Conservation (phyloP, 2,329 filamentous ascomycete species). For the Thielaviopsis populi region DNA sequence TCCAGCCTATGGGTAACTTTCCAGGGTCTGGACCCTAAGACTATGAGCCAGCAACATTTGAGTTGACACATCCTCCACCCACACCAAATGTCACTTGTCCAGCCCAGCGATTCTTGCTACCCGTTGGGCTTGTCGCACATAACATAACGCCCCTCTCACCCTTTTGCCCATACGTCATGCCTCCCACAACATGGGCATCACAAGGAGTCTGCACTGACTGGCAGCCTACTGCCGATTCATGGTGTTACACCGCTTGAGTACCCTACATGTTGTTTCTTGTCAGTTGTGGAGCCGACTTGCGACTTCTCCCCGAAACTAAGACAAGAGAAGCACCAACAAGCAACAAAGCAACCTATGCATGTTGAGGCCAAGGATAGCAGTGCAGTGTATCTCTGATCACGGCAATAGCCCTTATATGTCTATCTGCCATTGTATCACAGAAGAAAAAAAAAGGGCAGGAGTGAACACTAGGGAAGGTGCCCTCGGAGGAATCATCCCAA, state of each 20-base stretch:
- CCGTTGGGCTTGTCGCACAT: neutral
- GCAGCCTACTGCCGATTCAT: neutral
- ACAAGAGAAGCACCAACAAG: too few relatives aligned
- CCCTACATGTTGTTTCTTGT: neutral
- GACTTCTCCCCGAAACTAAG: too few relatives aligned
- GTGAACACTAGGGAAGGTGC: neutral
- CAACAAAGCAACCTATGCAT: too few relatives aligned
- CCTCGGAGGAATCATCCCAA: neutral
- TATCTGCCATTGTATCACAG: neutral
- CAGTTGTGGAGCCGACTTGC: neutral
- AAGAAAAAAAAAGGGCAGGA: neutral
- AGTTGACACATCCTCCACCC: neutral
- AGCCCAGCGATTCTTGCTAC: neutral
- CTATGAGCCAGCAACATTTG: neutral
- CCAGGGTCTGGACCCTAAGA: neutral
- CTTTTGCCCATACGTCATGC: neutral
- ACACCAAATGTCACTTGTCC: neutral
- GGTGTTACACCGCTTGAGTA: neutral
- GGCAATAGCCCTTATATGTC: neutral
- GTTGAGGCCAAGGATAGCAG: neutral
- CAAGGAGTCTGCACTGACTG: neutral
- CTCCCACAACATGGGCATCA: neutral
- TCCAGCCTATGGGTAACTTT: neutral
- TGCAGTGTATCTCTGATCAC: neutral
- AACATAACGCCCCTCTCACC: too few relatives aligned